Percentiles rank a stretch among this genome's conserved stretches.
Conservation (phyloP, 805 yeast species). For the Spathaspora girioi region DNA sequence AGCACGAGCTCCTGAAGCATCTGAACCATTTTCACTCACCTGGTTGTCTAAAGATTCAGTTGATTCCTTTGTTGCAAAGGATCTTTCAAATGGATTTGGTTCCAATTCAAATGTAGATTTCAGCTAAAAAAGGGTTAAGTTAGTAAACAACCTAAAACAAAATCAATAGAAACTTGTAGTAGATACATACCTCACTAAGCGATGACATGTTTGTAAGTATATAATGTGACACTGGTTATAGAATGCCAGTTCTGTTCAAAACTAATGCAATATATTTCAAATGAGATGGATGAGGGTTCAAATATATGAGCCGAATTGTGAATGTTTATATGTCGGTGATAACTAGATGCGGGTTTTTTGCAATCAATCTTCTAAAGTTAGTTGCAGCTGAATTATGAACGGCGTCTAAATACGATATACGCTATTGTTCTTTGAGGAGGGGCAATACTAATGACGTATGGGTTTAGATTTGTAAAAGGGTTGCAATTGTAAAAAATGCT, state of each 20-base stretch:
- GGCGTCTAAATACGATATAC: not conserved
- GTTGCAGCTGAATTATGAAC: not conserved
- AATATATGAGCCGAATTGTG: not conserved
- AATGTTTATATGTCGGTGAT: not conserved
- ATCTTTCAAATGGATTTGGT: slow-evolving; percentile 93
- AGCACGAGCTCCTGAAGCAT: not conserved
- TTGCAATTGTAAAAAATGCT: not conserved
- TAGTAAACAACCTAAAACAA: slow-evolving; percentile 11
- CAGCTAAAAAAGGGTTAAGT: slow-evolving; percentile 20
- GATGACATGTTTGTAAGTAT: slow-evolving; percentile 11
- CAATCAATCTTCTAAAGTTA: not conserved
- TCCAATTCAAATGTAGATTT: slow-evolving; percentile 68
- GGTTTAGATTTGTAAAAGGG: not conserved
- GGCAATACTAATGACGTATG: not conserved
- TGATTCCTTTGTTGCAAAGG: slow-evolving; percentile 69
- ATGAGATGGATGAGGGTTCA: too few species aligned
- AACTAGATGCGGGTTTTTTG: not conserved
- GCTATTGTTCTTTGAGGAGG: not conserved
- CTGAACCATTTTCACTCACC: not conserved
- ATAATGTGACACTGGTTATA: too few species aligned
- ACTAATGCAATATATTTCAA: too few species aligned
- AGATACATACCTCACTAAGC: slow-evolving; percentile 16
- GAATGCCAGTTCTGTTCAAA: too few species aligned
- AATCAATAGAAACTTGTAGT: not conserved
- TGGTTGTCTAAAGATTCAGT: not conserved